Conservation (phyloP, 345 rosid species). For the Eucalyptus regnans region DNA sequence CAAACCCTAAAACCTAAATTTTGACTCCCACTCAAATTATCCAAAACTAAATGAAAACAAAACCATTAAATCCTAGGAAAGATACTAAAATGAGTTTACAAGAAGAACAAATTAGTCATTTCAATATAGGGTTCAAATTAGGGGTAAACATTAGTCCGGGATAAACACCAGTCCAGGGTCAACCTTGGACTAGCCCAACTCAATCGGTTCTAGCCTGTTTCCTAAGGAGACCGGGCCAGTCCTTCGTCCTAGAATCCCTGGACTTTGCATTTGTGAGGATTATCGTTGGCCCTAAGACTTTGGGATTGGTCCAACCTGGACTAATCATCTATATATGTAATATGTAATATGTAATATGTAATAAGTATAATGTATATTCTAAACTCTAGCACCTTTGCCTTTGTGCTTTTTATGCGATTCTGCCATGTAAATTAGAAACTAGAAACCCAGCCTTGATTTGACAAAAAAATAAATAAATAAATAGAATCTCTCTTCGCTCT, state of each 20-base stretch:
- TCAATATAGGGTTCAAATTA: neutral
- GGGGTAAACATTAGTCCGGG: neutral
- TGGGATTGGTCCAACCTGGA: neutral
- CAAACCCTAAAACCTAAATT: neutral
- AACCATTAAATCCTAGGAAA: neutral
- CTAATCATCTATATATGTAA: no score
- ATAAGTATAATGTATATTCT: no score
- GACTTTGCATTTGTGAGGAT: neutral
- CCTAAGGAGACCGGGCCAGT: accelerated
- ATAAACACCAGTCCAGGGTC: neutral
- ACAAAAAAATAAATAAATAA: no score
- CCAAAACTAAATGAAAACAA: neutral
- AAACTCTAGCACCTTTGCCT: neutral
- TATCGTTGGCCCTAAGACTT: neutral
- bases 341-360: no score
- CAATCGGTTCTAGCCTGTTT: accelerated
- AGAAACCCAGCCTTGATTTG: no score
- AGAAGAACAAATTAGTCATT: neutral
- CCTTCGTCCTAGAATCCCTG: neutral
- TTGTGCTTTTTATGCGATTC: neutral
- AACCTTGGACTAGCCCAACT: neutral
- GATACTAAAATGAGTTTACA: neutral
- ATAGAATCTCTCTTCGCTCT: no score
- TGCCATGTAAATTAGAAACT: no score
- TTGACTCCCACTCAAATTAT: neutral